These are phyloP conservation scores for Wilcoxina mikolae DNA, from an alignment of 495 filamentous ascomycete genomes.

Conservation along the genomic window DNA sequence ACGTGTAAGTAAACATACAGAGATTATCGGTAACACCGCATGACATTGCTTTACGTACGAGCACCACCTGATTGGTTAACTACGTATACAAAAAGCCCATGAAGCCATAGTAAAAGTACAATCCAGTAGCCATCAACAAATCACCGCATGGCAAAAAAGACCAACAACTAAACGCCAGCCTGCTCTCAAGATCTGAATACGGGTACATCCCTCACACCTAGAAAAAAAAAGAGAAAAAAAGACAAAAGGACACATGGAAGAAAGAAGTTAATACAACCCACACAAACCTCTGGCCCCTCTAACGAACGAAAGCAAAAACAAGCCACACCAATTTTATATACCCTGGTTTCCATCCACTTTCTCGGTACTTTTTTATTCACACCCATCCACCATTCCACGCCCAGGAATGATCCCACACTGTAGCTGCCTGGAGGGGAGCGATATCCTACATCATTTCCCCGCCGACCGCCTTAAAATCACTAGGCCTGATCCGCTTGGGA, in stretches of 20 bases:
- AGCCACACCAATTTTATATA: no score
- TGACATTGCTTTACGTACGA: no score
- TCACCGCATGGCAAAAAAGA: not conserved
- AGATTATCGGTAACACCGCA: no score
- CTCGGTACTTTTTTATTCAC: no score
- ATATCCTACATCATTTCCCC: constrained; percentile 10
- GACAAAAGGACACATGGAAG: not conserved
- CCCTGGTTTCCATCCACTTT: no score
- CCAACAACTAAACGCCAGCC: not conserved
- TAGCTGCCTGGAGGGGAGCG: not conserved
- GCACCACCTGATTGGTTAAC: no score
- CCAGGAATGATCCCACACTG: not conserved
- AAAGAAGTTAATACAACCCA: not conserved
- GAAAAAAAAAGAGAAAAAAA: not conserved
- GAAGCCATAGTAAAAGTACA: not conserved
- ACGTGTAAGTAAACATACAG: no score
- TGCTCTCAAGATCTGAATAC: not conserved
- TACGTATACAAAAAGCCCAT: no score
- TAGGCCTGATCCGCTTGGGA: constrained; percentile 61
- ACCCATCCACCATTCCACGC: not conserved
- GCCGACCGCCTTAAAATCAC: constrained; percentile 45
- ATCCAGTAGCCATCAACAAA: not conserved
- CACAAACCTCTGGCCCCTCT: no score
- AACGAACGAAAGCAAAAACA: no score
- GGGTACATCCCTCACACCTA: not conserved